These are phyloP conservation scores for Backusella circina DNA, from an alignment of 192 early-diverging fungal genomes.

Conservation along the genomic window DNA sequence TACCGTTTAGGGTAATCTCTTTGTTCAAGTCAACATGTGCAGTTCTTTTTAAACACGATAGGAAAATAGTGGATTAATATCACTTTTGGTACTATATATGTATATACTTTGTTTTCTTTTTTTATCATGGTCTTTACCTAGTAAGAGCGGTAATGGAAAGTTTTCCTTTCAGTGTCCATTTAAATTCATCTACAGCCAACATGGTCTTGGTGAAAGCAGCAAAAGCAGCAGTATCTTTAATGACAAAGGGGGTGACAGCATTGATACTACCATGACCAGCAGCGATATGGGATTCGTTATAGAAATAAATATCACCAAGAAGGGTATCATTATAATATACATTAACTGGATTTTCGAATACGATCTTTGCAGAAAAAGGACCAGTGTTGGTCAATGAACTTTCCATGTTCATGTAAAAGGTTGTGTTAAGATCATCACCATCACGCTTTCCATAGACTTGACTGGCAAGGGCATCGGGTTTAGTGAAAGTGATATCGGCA, in stretches of 20 bases:
- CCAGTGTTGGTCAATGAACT: conserved; percentile 42
- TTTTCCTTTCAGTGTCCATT: conserved; percentile 26
- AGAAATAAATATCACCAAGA: conserved; percentile 39
- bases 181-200: conserved; percentile 37
- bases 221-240: conserved; percentile 38
- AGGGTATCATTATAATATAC: conserved; percentile 37
- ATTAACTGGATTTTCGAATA: conserved; percentile 41
- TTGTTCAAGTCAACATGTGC: conserved; percentile 41
- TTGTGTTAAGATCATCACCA: conserved; percentile 23
- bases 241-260: conserved; percentile 32
- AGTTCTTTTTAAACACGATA: conserved; percentile 16
- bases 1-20: conserved; percentile 38
- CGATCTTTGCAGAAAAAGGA: conserved; percentile 46
- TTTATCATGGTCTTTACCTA: conserved; percentile 10
- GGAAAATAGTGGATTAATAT: background rate
- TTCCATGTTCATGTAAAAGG: conserved; percentile 38
- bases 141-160: conserved; percentile 25
- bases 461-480: background rate
- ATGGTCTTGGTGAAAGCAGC: conserved; percentile 43
- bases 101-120: too few species aligned
- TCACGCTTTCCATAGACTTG: background rate
- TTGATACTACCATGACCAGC: conserved; percentile 39
- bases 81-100: background rate
- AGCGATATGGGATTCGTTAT: conserved; percentile 33
- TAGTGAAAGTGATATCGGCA: conserved; percentile 40